phyloP scores from a whole-genome alignment of 2,329 filamentous ascomycete species.

The Fusarium xyrophilum region DNA sequence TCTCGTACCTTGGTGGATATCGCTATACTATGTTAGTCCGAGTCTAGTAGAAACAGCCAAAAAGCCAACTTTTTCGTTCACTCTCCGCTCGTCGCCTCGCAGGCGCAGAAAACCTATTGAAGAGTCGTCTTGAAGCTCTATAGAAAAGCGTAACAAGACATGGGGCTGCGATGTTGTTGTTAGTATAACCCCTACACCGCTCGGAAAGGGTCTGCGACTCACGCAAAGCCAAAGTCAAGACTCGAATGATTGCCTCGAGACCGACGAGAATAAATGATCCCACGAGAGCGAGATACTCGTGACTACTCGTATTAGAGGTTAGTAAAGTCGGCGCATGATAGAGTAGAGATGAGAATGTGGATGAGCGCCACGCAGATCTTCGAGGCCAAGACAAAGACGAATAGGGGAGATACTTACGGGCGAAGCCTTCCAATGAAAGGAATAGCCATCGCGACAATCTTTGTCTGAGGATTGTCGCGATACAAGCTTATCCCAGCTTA shows the following conservation, averaged over 20 bases:
- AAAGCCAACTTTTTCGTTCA: slow-evolving; percentile 66
- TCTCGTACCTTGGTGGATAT: slow-evolving; percentile 81
- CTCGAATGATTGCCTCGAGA: slow-evolving; percentile 81
- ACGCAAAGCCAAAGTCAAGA: slow-evolving; percentile 89
- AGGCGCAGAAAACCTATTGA: slow-evolving; percentile 78
- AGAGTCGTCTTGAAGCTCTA: slow-evolving; percentile 78
- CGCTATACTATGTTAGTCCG: slow-evolving; percentile 64
- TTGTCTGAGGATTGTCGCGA: slow-evolving; percentile 2
- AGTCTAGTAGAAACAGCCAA: slow-evolving; percentile 45
- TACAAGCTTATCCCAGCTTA: slow-evolving; percentile 2
- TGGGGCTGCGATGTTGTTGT: slow-evolving; percentile 60
- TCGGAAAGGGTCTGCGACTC: slow-evolving; percentile 47
- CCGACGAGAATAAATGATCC: slow-evolving; percentile 83
- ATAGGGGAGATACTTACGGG: slow-evolving; percentile 50
- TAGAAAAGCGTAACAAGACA: slow-evolving; percentile 86
- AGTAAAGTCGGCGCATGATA: slow-evolving; percentile 20
- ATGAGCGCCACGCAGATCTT: slow-evolving; percentile 6
- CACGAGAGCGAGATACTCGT: slow-evolving; percentile 86
- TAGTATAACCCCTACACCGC: slow-evolving; percentile 17
- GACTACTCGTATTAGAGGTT: slow-evolving; percentile 53
- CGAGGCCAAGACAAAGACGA: not conserved
- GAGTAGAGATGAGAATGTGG: not conserved
- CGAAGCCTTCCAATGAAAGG: slow-evolving; percentile 61
- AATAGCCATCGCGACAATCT: slow-evolving; percentile 54
- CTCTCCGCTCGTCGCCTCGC: slow-evolving; percentile 72